Evolutionary conservation across 805 yeast genomes (phyloP), one percentile per base, ranked within the genome.

Genomic region (Torulaspora indica): DNA sequence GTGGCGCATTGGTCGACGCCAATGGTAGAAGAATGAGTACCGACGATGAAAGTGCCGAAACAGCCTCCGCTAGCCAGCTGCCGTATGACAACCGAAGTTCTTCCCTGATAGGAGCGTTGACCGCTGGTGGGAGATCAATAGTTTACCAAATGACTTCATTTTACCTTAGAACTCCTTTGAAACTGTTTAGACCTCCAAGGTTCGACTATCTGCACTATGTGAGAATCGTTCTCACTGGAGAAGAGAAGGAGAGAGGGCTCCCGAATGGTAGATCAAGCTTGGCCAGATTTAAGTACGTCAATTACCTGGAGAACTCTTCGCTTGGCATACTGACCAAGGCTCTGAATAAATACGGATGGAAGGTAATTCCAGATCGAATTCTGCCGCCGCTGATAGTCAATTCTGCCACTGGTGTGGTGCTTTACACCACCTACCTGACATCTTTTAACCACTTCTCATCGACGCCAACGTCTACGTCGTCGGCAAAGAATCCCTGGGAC

Each of bases 361-460:
- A 74, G 44, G 85, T 86, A 52, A 78, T 91, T 10, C 96, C 96
- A 0, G 85, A 86, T 28, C 56, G 67, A 39, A 81, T 89, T 1
- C 64, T 90, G 17, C 98, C 97, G 2, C 98, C 97, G 1, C 66
- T 91, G 35, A 49, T 90, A 1, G 95, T 95, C 12, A 91, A 91
- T 60, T 84, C 95, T 12, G 82, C 84, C n/a, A 82, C 95, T 1
- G 97, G 98, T 1, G 67, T 87, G 7, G 85, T 89, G 1, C 69
- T 91, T 12, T 91, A 91, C 61, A 85, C 95, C 0, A 77, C 95
- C 0, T 91, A 91, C 59, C 70, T 90, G 52, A 71, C 79, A 0
- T 64, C 77, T 1, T 61, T 83, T 32, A 47, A 45, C 35, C 38
- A 45, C 32, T 32, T 46, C 29, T 41, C 53, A 13, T 35, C 43